These are phyloP conservation scores for Suhomyces guaymorum DNA, from an alignment of 1,139 yeast genomes.

Conservation along the genomic window DNA sequence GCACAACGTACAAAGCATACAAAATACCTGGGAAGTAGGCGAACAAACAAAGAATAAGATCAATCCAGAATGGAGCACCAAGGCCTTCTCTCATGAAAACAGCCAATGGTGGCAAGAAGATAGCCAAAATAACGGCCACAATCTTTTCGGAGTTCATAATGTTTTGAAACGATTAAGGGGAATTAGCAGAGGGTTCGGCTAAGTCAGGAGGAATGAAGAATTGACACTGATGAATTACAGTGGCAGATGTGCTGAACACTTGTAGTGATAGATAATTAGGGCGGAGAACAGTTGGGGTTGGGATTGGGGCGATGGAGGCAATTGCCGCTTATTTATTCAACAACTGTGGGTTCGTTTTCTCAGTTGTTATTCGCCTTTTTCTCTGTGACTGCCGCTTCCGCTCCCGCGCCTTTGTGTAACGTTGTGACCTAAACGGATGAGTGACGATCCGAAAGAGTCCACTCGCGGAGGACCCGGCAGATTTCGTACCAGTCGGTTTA, in stretches of 20 bases:
- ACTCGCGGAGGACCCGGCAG: conserved; percentile 2
- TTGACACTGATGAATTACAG: no score
- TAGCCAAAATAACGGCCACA: conserved; percentile 49
- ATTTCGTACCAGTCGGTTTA: not conserved
- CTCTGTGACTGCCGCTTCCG: no score
- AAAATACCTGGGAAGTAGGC: conserved; percentile 77
- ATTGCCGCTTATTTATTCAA: not conserved
- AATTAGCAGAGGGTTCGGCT: no score
- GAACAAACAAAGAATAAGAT: conserved; percentile 59
- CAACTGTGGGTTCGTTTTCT: not conserved
- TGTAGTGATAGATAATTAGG: no score
- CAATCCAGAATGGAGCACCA: conserved; percentile 61
- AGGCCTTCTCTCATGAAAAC: conserved; percentile 67
- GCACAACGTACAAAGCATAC: conserved; percentile 66
- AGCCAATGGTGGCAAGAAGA: conserved; percentile 71
- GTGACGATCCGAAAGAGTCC: conserved; percentile 2
- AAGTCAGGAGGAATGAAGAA: no score
- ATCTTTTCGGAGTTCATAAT: conserved; percentile 47
- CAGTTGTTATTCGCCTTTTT: not conserved
- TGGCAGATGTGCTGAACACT: no score
- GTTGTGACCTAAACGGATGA: conserved; percentile 1
- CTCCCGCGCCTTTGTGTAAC: conserved; percentile 6
- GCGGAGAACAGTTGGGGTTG: no score
- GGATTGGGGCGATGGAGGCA: no score
- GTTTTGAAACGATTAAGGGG: no score